These are phyloP conservation scores for Inga laurina DNA, from an alignment of 306 rosid genomes.

Conservation along the genomic window DNA sequence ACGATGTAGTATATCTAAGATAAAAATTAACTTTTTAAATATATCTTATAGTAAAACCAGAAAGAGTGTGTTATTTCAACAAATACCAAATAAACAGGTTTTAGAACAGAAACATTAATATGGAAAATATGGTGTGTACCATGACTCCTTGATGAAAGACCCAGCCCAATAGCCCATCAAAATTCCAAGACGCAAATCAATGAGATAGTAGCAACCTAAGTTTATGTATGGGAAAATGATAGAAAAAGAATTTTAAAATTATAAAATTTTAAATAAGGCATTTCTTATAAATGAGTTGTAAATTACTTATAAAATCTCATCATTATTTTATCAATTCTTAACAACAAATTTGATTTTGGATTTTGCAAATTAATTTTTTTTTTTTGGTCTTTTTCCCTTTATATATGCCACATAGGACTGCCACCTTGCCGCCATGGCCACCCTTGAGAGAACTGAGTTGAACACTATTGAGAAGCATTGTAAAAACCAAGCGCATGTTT, in stretches of 20 bases:
- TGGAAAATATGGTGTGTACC: background rate
- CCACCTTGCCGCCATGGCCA: slow-evolving; percentile 90
- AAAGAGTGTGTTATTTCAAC: background rate
- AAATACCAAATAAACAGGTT: background rate
- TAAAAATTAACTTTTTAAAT: too few species aligned
- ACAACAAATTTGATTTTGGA: too few species aligned
- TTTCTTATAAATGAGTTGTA: too few species aligned
- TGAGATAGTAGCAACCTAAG: slow-evolving; percentile 72
- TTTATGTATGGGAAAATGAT: slow-evolving; percentile 40
- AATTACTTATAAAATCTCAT: too few species aligned
- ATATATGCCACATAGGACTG: slow-evolving; percentile 68
- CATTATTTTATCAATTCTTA: too few species aligned
- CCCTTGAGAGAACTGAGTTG: slow-evolving; percentile 75
- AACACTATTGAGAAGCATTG: slow-evolving; percentile 71
- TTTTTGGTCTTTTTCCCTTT: too few species aligned
- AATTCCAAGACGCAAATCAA: slow-evolving; percentile 78
- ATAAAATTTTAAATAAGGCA: too few species aligned
- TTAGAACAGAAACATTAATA: background rate
- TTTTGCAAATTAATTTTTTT: too few species aligned
- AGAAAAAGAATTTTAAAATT: too few species aligned
- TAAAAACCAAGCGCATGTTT: slow-evolving; percentile 41
- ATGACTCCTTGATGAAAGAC: too few species aligned
- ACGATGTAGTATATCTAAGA: too few species aligned
- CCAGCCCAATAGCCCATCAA: slow-evolving; percentile 36
- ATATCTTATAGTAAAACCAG: too few species aligned